phyloP scores from a whole-genome alignment of 345 rosid genomes.

The Moricandia arvensis region DNA sequence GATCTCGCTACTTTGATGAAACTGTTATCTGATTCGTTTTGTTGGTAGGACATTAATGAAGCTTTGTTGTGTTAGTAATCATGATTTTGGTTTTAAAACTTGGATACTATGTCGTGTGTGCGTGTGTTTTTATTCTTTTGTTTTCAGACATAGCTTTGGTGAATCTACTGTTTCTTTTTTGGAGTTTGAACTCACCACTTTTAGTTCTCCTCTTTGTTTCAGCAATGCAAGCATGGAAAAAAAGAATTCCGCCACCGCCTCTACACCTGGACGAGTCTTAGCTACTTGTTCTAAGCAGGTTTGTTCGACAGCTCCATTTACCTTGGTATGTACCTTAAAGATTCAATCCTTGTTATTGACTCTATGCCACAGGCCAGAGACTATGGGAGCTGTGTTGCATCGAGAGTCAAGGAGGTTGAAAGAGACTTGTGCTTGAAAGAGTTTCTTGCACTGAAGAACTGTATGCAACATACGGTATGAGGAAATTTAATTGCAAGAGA shows the following conservation, averaged over 20 bases:
- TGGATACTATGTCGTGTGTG: neutral
- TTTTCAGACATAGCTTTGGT: neutral
- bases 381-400: slow-evolving; percentile 84
- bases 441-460: slow-evolving; percentile 71
- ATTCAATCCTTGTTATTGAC: slow-evolving; percentile 19
- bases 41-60: neutral
- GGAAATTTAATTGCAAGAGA: neutral
- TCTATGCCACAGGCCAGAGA: slow-evolving; percentile 61
- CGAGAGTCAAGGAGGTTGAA: slow-evolving; percentile 82
- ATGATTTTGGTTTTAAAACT: neutral
- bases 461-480: slow-evolving; percentile 90
- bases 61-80: slow-evolving; percentile 1
- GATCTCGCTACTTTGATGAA: neutral
- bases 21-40: neutral
- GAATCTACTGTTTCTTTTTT: slow-evolving; percentile 1
- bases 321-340: slow-evolving; percentile 6
- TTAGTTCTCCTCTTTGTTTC: slow-evolving; percentile 1
- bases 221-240: slow-evolving; percentile 69
- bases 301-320: slow-evolving; percentile 20
- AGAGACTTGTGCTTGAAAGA: slow-evolving; percentile 90
- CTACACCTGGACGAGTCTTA: slow-evolving; percentile 66
- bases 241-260: slow-evolving; percentile 52
- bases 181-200: neutral
- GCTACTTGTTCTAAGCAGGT: slow-evolving; percentile 81
- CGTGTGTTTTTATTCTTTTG: neutral